Evolutionary conservation across 306 rosid species (phyloP), one percentile per base, ranked within the genome.

Genomic region (Ochetophila trinervis): DNA sequence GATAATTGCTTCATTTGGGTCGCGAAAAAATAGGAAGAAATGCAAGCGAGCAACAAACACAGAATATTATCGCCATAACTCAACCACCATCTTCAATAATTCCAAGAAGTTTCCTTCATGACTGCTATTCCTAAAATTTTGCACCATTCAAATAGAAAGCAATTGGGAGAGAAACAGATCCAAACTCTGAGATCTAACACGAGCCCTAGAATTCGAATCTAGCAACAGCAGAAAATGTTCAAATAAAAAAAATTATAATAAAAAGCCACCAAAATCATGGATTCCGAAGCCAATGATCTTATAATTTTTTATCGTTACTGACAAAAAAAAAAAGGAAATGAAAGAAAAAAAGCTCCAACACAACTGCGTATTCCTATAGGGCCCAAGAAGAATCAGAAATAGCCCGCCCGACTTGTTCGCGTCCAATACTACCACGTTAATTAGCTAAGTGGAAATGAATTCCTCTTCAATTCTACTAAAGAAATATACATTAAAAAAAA

Each of bases 121-220:
- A 24, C 30, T 66, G 40, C 14, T 40, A 53, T 65, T 58, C 53
- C 63, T 37, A 66, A 6, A 20, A 52, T 12, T 74, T n/a, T 2
- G 14, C 22, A 30, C 63, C 30, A 24, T 56, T 24, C 11, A 34
- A 53, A 32, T 5, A 5, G 5, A 30, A 19, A 57, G 1, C 34
- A 22, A 60, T 32, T 53, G 32, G 35, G 17, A 66, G 42, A 60
- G 21, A 30, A 55, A 40, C 50, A 60, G 68, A 72, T 60, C 66
- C 30, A 67, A 55, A 68, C 65, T 52, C 52, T 0, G n/a, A 53
- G 21, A 67, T 36, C 65, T 42, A 54, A 36, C 56, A 57, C 53
- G 23, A 76, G 81, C 74, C 83, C 76, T 53, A 76, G 75, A 27
- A 60, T 57, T 23, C 73, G 65, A 68, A 67, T 66, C 65, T 44